Conservation (phyloP, 495 filamentous ascomycete species). For the Letharia columbiana region DNA sequence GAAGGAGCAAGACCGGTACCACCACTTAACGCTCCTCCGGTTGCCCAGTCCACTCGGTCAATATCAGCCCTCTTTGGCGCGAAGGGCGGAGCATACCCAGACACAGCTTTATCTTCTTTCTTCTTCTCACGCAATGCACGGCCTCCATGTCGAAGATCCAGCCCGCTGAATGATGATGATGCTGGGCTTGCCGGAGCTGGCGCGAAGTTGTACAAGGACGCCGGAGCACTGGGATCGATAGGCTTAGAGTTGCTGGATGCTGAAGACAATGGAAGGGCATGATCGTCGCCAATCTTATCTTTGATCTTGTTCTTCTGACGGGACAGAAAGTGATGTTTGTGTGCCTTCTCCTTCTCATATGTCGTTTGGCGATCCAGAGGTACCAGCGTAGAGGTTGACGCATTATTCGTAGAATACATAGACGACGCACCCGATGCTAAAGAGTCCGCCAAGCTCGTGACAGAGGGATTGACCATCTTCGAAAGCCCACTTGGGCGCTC, state of each 20-base stretch:
- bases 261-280: conserved; percentile 73
- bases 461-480: conserved; percentile 65
- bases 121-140: conserved; percentile 81
- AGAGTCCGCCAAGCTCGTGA: conserved; percentile 62
- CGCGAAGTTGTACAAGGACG: conserved; percentile 75
- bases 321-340: conserved; percentile 77
- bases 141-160: conserved; percentile 80
- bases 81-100: conserved; percentile 21
- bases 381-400: conserved; percentile 70
- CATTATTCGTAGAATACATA: conserved; percentile 76
- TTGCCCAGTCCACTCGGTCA: conserved; percentile 38
- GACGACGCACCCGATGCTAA: conserved; percentile 54
- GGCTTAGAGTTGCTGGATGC: conserved; percentile 84
- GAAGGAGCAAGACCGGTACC: conserved; percentile 22
- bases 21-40: conserved; percentile 18
- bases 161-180: conserved; percentile 62
- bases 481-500: conserved; percentile 49
- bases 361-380: conserved; percentile 34
- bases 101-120: conserved; percentile 65
- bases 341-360: conserved; percentile 46
- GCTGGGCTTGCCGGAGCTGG: conserved; percentile 61
- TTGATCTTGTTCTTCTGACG: conserved; percentile 87
- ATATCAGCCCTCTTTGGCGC: conserved; percentile 30
- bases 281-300: conserved; percentile 63
- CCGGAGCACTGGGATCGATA: conserved; percentile 73